Evolutionary conservation across 192 early-diverging fungal genomes (phyloP), one percentile per base, ranked within the genome.

Genomic region (Umbelopsis vinacea): DNA sequence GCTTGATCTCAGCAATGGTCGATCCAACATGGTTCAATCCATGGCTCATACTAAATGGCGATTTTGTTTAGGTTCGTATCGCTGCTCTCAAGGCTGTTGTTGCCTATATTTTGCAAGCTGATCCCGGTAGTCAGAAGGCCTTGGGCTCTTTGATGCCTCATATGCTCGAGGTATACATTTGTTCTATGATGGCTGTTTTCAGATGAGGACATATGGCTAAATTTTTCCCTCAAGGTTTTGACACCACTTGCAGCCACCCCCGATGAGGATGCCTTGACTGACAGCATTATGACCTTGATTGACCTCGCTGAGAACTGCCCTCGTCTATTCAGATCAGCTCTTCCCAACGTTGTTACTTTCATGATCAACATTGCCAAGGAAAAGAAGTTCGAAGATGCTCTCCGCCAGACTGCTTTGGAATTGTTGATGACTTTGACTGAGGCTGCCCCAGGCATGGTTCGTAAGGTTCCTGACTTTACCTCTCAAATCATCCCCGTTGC

Each of bases 371-470:
- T 98, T 55, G 90, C 93, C 81, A 91, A 91, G 79, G 93, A 95
- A 76, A 87, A 85, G 45, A 86, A 91, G 11, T 80, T 98, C 22
- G 96, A 96, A 74, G 86, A 88, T 55, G 86, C 87, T 29, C 95
- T 93, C 6, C 92, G 94, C 54, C 95, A 97, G 77, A 92, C 92
- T 37, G 93, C 95, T 38, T 76, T 98, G 26, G 98, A 99, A 83
- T 81, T 98, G 47, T 82, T 97, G 79, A 82, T 98, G 78, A 96
- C 96, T 46, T 79, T 99, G 71, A 86, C 92, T 26, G 98, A 99
- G 79, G 84, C 89, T 23, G 89, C 92, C 37, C 94, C 97, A 6
- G 92, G 83, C 6, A 92, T 96, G 92, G 89, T 95, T 76, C 90
- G 96, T 71, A 99, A 99, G 88, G 79, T 92, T 53, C 80, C 90